Conservation (phyloP, 1,284 basidiomycete species). For the Marasmius sp. region DNA sequence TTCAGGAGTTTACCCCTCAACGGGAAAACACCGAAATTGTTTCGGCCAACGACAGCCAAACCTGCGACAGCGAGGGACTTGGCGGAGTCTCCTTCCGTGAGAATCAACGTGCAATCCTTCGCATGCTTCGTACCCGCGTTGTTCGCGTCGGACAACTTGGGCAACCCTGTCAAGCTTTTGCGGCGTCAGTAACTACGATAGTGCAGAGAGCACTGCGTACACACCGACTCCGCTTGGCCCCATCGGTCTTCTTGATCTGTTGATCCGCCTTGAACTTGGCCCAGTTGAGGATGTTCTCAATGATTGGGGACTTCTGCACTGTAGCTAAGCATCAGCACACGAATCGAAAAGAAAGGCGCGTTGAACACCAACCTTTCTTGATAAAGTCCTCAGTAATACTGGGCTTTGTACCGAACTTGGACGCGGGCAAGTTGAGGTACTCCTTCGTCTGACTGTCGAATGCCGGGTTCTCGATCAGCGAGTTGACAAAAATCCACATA, state of each 20-base stretch:
- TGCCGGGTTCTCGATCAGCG: constrained; percentile 95
- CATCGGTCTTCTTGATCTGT: constrained; percentile 95
- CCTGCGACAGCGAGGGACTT: constrained; percentile 96
- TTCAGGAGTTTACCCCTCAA: constrained; percentile 97
- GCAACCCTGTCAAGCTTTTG: constrained; percentile 80
- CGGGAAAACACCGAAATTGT: constrained; percentile 97
- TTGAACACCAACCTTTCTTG: constrained; percentile 78
- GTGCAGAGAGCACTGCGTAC: constrained; percentile 18
- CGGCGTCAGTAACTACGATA: constrained; percentile 1
- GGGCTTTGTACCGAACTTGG: constrained; percentile 91
- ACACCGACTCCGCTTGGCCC: constrained; percentile 86
- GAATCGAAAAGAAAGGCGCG: neutral
- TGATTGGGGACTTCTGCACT: constrained; percentile 90
- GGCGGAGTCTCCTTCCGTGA: constrained; percentile 99
- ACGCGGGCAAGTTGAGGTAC: constrained; percentile 84
- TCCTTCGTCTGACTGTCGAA: constrained; percentile 99
- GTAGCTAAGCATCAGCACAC: constrained; percentile 13
- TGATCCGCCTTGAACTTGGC: constrained; percentile 97
- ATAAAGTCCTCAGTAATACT: constrained; percentile 87
- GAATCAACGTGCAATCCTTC: constrained; percentile 89
- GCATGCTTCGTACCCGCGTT: constrained; percentile 89
- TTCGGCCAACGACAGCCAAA: constrained; percentile 91
- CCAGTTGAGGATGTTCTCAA: constrained; percentile 94
- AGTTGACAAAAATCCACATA: constrained; percentile 98
- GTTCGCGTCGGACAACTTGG: constrained; percentile 97